These are phyloP conservation scores for Psophocarpus tetragonolobus DNA, from an alignment of 306 rosid genomes.

Conservation along the genomic window DNA sequence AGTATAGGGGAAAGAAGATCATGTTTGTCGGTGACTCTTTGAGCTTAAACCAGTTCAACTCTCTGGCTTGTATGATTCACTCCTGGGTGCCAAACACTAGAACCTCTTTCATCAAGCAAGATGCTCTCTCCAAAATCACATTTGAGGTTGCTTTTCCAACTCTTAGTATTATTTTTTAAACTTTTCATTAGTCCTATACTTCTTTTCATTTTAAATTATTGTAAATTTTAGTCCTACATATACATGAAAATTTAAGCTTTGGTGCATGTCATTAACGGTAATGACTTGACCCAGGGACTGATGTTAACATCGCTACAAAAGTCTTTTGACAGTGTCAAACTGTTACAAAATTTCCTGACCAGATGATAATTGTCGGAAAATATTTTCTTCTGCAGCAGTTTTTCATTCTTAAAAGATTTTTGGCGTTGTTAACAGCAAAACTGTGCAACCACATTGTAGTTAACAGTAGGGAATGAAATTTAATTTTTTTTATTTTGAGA, in stretches of 20 bases:
- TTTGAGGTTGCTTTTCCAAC: constrained; percentile 57
- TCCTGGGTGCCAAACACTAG: constrained; percentile 76
- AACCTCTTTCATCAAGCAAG: constrained; percentile 35
- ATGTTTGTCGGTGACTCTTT: constrained; percentile 96
- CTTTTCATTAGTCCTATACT: not conserved
- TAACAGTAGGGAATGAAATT: not conserved
- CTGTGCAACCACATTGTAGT: not conserved
- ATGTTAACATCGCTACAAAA: no score
- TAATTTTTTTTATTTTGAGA: not conserved
- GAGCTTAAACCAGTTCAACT: constrained; percentile 87
- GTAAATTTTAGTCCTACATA: no score
- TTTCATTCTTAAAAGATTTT: not conserved
- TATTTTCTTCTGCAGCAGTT: no score
- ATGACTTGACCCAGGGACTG: no score
- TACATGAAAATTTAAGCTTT: no score
- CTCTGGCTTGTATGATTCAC: constrained; percentile 85
- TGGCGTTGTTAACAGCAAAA: not conserved
- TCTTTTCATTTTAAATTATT: not conserved
- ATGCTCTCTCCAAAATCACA: constrained; percentile 58
- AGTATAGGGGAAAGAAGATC: constrained; percentile 88
- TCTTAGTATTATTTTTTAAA: not conserved
- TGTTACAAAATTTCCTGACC: no score
- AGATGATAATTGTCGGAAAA: no score
- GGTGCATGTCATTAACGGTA: no score
- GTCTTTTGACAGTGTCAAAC: no score